A percentile compares a stretch with the other conserved stretches of the same genome.
phyloP scores from a whole-genome alignment of 345 rosid genomes.

The Physaria fendleri region DNA sequence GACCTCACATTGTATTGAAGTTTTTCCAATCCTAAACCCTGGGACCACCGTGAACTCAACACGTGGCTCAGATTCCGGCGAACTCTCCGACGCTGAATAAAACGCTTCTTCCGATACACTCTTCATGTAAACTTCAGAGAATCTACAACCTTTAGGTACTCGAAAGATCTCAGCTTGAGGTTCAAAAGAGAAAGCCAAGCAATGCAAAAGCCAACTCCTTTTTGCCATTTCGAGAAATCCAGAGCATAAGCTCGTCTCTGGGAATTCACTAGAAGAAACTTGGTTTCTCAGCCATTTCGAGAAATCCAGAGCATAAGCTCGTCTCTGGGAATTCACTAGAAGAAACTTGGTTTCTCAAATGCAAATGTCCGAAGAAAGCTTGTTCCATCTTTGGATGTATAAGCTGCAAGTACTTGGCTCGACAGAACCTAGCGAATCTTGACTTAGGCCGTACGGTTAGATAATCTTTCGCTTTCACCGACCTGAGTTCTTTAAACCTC shows the following conservation, averaged over 20 bases:
- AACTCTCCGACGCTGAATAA: not conserved
- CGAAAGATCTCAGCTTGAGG: constrained; percentile 66
- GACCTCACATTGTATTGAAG: constrained; percentile 70
- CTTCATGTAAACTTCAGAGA: constrained; percentile 90
- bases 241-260: constrained; percentile 47
- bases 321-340: constrained; percentile 64
- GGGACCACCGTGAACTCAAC: constrained; percentile 88
- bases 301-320: constrained; percentile 41
- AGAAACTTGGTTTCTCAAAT: constrained; percentile 39
- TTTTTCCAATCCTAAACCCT: constrained; percentile 80
- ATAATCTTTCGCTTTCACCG: constrained; percentile 44
- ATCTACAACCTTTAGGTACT: constrained; percentile 51
- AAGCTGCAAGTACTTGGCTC: constrained; percentile 55
- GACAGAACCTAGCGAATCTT: constrained; percentile 64
- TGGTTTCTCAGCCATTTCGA: constrained; percentile 92
- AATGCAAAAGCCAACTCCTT: constrained; percentile 81
- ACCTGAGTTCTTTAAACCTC: constrained; percentile 57
- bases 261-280: constrained; percentile 50
- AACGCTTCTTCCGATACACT: constrained; percentile 53
- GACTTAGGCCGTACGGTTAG: constrained; percentile 53
- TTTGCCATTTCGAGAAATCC: constrained; percentile 71
- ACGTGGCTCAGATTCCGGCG: constrained; percentile 40
- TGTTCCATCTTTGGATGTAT: constrained; percentile 79
- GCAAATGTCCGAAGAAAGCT: constrained; percentile 55
- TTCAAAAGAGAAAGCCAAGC: constrained; percentile 66